Evolutionary conservation across 805 yeast species (phyloP).

Genomic region (Osmozyma mogii): DNA sequence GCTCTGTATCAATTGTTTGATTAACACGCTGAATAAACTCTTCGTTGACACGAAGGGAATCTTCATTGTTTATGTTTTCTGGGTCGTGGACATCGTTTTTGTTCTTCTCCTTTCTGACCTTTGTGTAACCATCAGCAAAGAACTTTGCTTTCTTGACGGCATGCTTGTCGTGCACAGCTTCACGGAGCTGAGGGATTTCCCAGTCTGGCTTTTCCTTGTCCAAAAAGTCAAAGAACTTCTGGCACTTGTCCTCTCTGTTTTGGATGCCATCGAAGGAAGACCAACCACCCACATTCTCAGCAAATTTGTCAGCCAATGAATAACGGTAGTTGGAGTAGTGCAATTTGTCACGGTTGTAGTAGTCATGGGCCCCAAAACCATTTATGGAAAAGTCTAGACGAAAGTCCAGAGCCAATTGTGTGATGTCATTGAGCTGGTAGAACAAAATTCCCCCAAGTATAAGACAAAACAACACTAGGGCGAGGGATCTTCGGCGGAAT

Average conservation of each 20-base stretch:
- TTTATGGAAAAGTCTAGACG: constrained; percentile 1
- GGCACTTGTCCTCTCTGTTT: constrained; percentile 6
- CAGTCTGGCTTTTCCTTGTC: constrained; percentile 8
- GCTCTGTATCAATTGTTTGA: constrained; percentile 5
- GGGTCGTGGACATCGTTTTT: constrained; percentile 1
- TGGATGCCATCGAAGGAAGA: constrained; percentile 4
- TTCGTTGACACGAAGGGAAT: constrained; percentile 2
- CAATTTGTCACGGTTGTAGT: constrained; percentile 4
- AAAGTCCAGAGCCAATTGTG: too few relatives aligned
- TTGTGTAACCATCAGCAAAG: constrained; percentile 3
- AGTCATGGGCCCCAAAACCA: constrained; percentile 4
- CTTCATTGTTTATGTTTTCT: constrained; percentile 2
- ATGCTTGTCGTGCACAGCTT: constrained; percentile 7
- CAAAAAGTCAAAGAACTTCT: constrained; percentile 6
- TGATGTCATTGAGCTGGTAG: background rate
- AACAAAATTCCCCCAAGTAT: background rate
- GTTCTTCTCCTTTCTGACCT: constrained; percentile 2
- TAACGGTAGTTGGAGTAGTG: constrained; percentile 10
- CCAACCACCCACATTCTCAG: constrained; percentile 6
- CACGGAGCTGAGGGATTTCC: constrained; percentile 3
- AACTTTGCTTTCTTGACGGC: constrained; percentile 5
- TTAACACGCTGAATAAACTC: constrained; percentile 1
- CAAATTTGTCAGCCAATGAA: constrained; percentile 6
- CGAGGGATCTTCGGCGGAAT: background rate
- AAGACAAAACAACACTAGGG: background rate